Base-by-base conservation (phyloP, 768 basidiomycete genomes). In the Suillus decipiens region DNA sequence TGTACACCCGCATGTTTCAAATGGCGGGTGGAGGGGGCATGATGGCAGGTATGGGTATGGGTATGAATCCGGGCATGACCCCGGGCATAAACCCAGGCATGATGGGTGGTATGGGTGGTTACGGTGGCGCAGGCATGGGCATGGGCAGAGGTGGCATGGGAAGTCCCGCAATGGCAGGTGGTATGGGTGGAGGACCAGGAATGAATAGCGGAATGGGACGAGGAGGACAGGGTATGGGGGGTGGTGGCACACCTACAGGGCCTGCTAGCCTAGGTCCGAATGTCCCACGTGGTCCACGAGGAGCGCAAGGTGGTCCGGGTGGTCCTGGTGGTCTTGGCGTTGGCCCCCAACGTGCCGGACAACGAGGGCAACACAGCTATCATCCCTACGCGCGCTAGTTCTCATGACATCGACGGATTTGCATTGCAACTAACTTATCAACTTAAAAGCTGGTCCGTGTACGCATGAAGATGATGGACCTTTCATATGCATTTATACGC, bases 1-100 rank as follows among this genome's bases (percentile, higher is more conserved):
- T 98, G 63, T 99, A 97, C 77, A 93, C 95, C 41, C 90, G 94
- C 65, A 98, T 99, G 96, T 90, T 93, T 82, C 88, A 89, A 72
- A 90, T 92, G 80, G 85, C 91, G 55, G 84, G 86, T 42, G 86
- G 80, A 0, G 83, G 82, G 2, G 78, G 78, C 61, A 75, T 75
- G 68, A 79, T 75, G 76, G 75, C 75, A 8, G 78, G 76, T 8
- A 80, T 80, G 76, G 79, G 79, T n/a, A 77, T 77, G 76, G 78
- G 76, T 10, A 51, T 43, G 39, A 57, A 59, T 55, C 56, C 56
- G 14, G 56, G 39, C 39, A 57, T 57, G 56, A 31, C 37, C 11
- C 51, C 39, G 2, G 63, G 54, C 24, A 65, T 58, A 37, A 75
- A 64, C 41, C 69, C 70, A 1, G 37, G 50, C 15, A 76, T 74